A percentile compares a stretch with the other conserved stretches of the same genome.
These are phyloP conservation scores for Aspergillus neotritici DNA, from an alignment of 2,329 filamentous ascomycete species.

Conservation along the genomic window DNA sequence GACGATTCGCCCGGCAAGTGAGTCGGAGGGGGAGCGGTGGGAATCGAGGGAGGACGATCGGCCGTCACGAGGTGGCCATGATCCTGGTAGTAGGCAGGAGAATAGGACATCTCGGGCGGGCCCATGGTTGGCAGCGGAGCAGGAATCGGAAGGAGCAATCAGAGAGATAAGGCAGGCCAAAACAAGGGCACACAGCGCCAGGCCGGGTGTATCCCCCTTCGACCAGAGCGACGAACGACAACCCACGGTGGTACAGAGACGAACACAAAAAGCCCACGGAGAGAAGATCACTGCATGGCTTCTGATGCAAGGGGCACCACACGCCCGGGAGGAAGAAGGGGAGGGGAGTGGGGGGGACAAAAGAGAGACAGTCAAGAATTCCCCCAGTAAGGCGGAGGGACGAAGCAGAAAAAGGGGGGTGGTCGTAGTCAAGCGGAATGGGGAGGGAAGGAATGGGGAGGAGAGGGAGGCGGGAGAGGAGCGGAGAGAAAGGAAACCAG, in stretches of 20 bases:
- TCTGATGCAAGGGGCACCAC: constrained; percentile 16
- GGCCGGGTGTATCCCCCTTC: constrained; percentile 6
- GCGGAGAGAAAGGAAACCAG: constrained; percentile 3
- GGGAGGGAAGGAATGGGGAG: constrained; percentile 6
- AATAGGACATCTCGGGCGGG: constrained; percentile 34
- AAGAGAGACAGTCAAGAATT: background rate
- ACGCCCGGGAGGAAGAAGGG: background rate
- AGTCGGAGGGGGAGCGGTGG: constrained; percentile 16
- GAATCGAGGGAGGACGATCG: constrained; percentile 16
- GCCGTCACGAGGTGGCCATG: constrained; percentile 21
- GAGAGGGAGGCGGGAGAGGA: constrained; percentile 10
- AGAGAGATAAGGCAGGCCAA: constrained; percentile 15
- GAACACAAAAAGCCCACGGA: constrained; percentile 15
- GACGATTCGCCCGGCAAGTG: constrained; percentile 9
- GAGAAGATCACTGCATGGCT: constrained; percentile 21
- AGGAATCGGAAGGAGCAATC: constrained; percentile 2
- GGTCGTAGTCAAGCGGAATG: constrained; percentile 5
- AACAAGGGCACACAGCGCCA: constrained; percentile 14
- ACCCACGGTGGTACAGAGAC: constrained; percentile 19
- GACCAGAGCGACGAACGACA: constrained; percentile 14
- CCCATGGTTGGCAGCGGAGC: constrained; percentile 22
- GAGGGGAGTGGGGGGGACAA: background rate
- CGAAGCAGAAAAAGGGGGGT: background rate
- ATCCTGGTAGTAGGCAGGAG: constrained; percentile 29
- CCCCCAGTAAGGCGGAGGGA: constrained; percentile 1